Percentiles rank a stretch among this genome's conserved stretches.
Conservation (phyloP, 2,329 filamentous ascomycete genomes). For the Talaromyces islandicus region DNA sequence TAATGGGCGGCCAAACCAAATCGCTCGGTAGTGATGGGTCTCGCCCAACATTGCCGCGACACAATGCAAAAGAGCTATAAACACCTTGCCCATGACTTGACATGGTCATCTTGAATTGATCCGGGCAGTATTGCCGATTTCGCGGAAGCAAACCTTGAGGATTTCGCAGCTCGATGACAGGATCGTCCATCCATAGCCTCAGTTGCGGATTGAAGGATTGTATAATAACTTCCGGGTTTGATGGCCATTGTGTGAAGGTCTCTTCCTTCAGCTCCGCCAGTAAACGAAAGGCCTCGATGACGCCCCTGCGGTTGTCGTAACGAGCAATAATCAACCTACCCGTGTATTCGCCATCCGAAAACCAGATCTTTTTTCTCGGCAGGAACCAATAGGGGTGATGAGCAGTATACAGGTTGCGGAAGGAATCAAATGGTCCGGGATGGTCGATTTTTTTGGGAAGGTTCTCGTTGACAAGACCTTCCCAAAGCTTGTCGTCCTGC, state of each 20-base stretch:
- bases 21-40: slow-evolving; percentile 32
- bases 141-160: slow-evolving; percentile 9
- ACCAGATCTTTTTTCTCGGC: slow-evolving; percentile 75
- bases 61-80: slow-evolving; percentile 63
- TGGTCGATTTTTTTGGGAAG: slow-evolving; percentile 54
- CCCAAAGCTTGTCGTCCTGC: slow-evolving; percentile 66
- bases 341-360: slow-evolving; percentile 65
- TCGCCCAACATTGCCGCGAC: slow-evolving; percentile 24
- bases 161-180: slow-evolving; percentile 56
- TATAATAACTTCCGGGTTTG: slow-evolving; percentile 35
- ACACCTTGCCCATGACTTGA: slow-evolving; percentile 38
- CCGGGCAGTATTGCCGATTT: slow-evolving; percentile 19
- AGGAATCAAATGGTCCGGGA: slow-evolving; percentile 57
- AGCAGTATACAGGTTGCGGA: slow-evolving; percentile 64
- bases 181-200: slow-evolving; percentile 67
- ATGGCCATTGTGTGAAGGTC: background rate
- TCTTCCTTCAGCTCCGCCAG: slow-evolving; percentile 57
- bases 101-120: slow-evolving; percentile 35
- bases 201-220: slow-evolving; percentile 63
- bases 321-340: slow-evolving; percentile 72
- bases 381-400: slow-evolving; percentile 85
- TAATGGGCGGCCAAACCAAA: slow-evolving; percentile 69
- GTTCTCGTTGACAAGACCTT: slow-evolving; percentile 60
- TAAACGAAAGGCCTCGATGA: slow-evolving; percentile 75
- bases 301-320: slow-evolving; percentile 65